phyloP scores from a whole-genome alignment of 441 rosid species.

The Bruguiera hainesii region DNA sequence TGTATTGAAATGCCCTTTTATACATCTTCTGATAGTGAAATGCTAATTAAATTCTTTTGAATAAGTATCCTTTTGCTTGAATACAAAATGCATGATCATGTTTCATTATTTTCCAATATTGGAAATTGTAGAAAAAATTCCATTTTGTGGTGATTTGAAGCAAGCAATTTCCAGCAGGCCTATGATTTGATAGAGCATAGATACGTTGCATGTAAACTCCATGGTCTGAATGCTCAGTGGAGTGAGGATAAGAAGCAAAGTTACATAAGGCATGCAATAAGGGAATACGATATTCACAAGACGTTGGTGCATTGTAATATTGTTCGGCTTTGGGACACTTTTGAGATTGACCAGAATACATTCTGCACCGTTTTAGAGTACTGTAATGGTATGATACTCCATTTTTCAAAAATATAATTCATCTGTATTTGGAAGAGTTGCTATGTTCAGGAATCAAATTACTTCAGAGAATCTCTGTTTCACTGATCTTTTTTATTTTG shows the following conservation, averaged over 20 bases:
- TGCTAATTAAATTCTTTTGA: slow-evolving; percentile 5
- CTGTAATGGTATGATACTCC: slow-evolving; percentile 68
- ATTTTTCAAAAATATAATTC: slow-evolving; percentile 3
- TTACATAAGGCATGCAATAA: slow-evolving; percentile 88
- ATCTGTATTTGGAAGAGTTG: slow-evolving; percentile 2
- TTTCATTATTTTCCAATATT: slow-evolving; percentile 42
- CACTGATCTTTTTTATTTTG: background rate
- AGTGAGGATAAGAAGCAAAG: slow-evolving; percentile 99
- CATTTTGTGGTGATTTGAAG: slow-evolving; percentile 68
- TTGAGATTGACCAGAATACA: slow-evolving; percentile 94
- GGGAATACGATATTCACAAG: slow-evolving; percentile 97
- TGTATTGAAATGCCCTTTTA: background rate
- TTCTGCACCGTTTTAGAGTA: slow-evolving; percentile 99
- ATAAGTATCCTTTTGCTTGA: slow-evolving; percentile 17
- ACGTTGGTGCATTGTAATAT: slow-evolving; percentile 96
- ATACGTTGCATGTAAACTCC: slow-evolving; percentile 98
- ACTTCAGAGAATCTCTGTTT: slow-evolving; percentile 16
- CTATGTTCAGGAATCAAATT: slow-evolving; percentile 6
- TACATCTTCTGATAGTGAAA: slow-evolving; percentile 24
- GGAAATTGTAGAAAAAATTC: slow-evolving; percentile 52
- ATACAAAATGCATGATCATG: slow-evolving; percentile 18
- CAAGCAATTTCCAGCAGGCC: slow-evolving; percentile 84
- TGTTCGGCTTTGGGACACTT: slow-evolving; percentile 98
- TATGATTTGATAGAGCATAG: slow-evolving; percentile 95
- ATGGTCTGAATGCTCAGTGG: slow-evolving; percentile 98